Conservation (phyloP, 2,329 filamentous ascomycete species). For the Tolypocladium tropicale region DNA sequence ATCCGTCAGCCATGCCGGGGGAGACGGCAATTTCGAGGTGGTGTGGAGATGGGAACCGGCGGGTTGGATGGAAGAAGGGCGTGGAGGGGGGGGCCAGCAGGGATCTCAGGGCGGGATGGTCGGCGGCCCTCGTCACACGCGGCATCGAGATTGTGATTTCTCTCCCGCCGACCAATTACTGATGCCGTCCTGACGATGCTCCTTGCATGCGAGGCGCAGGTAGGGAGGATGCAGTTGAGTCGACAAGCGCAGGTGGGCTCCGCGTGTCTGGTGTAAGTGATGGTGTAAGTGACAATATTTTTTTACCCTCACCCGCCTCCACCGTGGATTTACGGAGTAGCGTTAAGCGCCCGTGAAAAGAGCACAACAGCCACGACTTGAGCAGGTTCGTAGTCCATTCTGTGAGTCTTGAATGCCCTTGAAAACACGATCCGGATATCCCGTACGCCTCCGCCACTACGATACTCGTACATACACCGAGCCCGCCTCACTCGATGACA, state of each 20-base stretch:
- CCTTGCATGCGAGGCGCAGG: not conserved
- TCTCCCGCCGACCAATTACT: not conserved
- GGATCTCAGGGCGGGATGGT: not conserved
- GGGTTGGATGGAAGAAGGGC: not conserved
- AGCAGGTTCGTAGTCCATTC: not conserved
- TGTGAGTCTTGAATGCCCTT: not conserved
- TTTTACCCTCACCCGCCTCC: too few relatives aligned
- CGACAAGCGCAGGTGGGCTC: too few relatives aligned
- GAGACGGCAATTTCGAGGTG: not conserved
- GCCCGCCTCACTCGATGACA: conserved; percentile 18
- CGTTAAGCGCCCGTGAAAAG: too few relatives aligned
- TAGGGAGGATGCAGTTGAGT: too few relatives aligned
- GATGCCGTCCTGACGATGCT: not conserved
- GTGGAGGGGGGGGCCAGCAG: too few relatives aligned
- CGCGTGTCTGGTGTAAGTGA: too few relatives aligned
- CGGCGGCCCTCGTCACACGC: not conserved
- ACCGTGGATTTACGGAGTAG: too few relatives aligned
- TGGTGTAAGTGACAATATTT: too few relatives aligned
- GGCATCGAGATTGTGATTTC: not conserved
- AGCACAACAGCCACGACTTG: too few relatives aligned
- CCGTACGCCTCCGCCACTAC: not conserved
- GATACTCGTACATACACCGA: not conserved
- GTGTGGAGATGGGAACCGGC: not conserved
- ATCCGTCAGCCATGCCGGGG: too few relatives aligned
- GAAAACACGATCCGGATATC: not conserved